Conservation (phyloP, 2,329 filamentous ascomycete species). For the Myotisia sp. region DNA sequence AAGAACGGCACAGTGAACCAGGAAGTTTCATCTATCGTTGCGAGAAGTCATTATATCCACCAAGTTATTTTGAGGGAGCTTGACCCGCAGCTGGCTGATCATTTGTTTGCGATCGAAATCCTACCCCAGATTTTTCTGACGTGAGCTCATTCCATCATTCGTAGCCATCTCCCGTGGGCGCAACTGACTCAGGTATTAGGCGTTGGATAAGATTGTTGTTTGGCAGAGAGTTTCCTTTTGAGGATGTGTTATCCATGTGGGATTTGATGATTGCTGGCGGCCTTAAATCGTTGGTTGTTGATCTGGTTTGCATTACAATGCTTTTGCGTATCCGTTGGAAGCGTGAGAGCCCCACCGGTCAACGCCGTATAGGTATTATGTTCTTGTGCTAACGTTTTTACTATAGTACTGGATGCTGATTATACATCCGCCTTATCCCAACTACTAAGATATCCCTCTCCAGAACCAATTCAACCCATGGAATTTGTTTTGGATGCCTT, state of each 20-base stretch:
- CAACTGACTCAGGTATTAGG: constrained; percentile 29
- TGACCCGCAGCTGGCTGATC: constrained; percentile 68
- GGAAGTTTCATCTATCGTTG: constrained; percentile 58
- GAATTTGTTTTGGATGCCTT: constrained; percentile 78
- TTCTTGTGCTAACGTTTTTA: constrained; percentile 1
- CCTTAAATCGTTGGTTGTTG: constrained; percentile 62
- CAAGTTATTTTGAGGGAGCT: constrained; percentile 61
- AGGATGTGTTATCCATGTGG: constrained; percentile 74
- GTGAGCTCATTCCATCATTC: constrained; percentile 35
- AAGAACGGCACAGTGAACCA: constrained; percentile 22
- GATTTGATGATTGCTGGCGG: constrained; percentile 83
- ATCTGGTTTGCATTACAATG: constrained; percentile 90
- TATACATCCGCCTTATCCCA: constrained; percentile 74
- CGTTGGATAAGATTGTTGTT: constrained; percentile 92
- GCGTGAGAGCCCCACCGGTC: constrained; percentile 42
- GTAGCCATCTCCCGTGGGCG: not conserved
- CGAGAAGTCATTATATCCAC: constrained; percentile 75
- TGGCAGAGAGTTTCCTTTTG: constrained; percentile 81
- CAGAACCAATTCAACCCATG: constrained; percentile 51
- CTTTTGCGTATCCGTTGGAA: constrained; percentile 82
- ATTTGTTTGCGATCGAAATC: constrained; percentile 71
- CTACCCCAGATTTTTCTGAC: constrained; percentile 95
- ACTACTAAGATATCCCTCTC: constrained; percentile 68
- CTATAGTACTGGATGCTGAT: constrained; percentile 63
- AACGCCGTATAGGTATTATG: not conserved